Conservation (phyloP, 2,329 filamentous ascomycete genomes). For the Teratosphaeria viscida region DNA sequence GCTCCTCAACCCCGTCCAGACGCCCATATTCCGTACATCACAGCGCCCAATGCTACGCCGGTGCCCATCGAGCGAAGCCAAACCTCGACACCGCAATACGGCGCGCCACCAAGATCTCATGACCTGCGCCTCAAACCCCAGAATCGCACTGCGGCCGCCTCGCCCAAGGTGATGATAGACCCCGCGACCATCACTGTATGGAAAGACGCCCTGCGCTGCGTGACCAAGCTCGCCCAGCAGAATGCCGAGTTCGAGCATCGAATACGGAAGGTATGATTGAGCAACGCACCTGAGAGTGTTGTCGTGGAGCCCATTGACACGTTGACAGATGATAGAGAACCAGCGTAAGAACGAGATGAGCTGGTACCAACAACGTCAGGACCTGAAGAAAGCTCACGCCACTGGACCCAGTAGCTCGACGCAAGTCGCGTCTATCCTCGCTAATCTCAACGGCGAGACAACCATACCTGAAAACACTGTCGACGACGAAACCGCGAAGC, state of each 20-base stretch:
- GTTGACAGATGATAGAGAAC: constrained; percentile 46
- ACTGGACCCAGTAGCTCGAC: constrained; percentile 17
- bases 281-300: not conserved
- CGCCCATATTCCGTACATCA: not conserved
- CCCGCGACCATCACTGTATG: constrained; percentile 40
- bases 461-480: not conserved
- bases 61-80: not conserved
- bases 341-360: constrained; percentile 53
- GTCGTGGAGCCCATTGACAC: constrained; percentile 15
- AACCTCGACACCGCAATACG: not conserved
- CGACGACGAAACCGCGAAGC: constrained; percentile 21
- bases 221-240: constrained; percentile 36
- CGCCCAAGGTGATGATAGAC: constrained; percentile 28
- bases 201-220: constrained; percentile 36
- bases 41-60: not conserved
- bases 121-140: constrained; percentile 17
- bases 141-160: constrained; percentile 10
- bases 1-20: not conserved
- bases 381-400: constrained; percentile 23
- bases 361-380: constrained; percentile 36
- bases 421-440: constrained; percentile 23
- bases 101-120: not conserved
- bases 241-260: constrained; percentile 32
- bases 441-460: constrained; percentile 9
- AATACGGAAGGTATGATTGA: constrained; percentile 29